Base-by-base conservation (phyloP, 306 rosid genomes). In the Quillaja saponaria region DNA sequence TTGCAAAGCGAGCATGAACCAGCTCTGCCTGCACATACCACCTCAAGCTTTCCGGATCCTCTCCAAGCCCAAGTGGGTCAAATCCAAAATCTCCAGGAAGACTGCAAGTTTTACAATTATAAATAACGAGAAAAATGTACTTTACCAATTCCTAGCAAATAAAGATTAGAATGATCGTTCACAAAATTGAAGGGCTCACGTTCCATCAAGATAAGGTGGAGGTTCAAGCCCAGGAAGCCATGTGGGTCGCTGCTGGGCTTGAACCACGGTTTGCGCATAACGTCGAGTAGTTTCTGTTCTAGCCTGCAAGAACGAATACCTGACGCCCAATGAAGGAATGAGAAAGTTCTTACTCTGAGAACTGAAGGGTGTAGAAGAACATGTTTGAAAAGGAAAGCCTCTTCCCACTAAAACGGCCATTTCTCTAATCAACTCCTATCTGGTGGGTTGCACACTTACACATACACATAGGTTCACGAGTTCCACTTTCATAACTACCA, bases 141-240 rank as follows among this genome's bases (percentile, higher is more conserved):
- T 52, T 41, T 44, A 17, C 37, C 28, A 51, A 39, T 10, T 35
- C 31, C 4, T 14, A 44, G 38, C 11, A 17, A 13, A 39, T 42
- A 59, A 20, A 13, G 61, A n/a, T n/a, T 15, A 51, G 57, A 61
- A 25, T 21, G 67, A 51, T 17, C 37, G 35, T 55, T 6, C 10
- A 13, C 3, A 9, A n/a, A 16, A 19, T 34, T 55, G 58, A 45
- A 47, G 28, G 46, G 47, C 89, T 80, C 62, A 83, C 97, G 87
- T 92, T 81, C 96, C 96, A 71, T 87, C 86, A 13, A 89, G 95
- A 72, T 89, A 74, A 57, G 89, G 67, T 3, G 95, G 99, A 17
- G 99, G 85, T 69, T 92, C 91, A 55, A 87, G 96, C 56, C 96
- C 99, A 16, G 97, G 91, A 15, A 89, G 99, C 95, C 99, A 89